Evolutionary conservation across 345 rosid genomes (phyloP), one percentile per base, ranked within the genome.

Genomic region (Brassica juncea): DNA sequence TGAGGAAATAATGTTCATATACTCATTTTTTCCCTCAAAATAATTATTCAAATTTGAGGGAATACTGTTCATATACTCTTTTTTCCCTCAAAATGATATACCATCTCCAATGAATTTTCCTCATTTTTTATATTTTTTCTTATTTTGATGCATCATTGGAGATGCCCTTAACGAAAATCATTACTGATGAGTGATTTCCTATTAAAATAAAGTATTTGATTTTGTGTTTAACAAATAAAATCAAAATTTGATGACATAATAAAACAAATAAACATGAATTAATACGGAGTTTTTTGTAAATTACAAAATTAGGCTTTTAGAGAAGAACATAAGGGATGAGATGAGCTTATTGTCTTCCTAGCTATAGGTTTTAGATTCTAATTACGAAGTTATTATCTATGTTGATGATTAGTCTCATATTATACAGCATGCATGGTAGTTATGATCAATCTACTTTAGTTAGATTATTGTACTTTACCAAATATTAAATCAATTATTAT

Each of bases 331-430:
- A 62, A 62, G 23, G 37, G 19, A 2, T n/a, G 39, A 11, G 23
- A 73, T 62, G n/a, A n/a, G 77, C 60, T 73, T 44, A 62, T 5
- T 73, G 68, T 73, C 60, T 28, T 44, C 12, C 34, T 55, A 75
- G 21, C 42, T 75, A 66, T 57, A 59, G 58, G 58, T 57, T 67
- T 57, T 66, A 57, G 19, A 57, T 66, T 75, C 79, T 21, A 19
- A 11, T 57, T 31, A 42, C 44, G 32, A 7, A 59, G 34, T 35
- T 19, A 55, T 67, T 66, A 75, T 37, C 66, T 19, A 19, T 19
- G 19, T 19, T 19, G 19, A 75, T 27, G 15, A 25, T n/a, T 35
- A 55, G 7, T 11, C 57, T 59, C 58, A 8, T 66, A 49, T 2
- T 4, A 52, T 30, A 21, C 39, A 65, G 6, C 30, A 9, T 19